Conservation (phyloP, 306 rosid species). For the Prosopis cineraria region DNA sequence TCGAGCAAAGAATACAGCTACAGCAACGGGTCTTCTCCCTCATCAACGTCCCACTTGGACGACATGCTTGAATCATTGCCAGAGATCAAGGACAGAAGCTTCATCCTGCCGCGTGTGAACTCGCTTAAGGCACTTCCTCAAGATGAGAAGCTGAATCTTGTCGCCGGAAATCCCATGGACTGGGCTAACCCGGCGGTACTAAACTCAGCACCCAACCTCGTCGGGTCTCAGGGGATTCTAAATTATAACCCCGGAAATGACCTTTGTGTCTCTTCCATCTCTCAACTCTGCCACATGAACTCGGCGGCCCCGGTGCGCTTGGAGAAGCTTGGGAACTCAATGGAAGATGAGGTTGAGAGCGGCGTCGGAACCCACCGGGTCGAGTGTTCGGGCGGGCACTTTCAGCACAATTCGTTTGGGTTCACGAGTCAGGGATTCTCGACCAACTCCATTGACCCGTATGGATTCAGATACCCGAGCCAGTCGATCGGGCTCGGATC, state of each 20-base stretch:
- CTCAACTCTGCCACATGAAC: constrained; percentile 45
- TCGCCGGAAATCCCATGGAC: constrained; percentile 51
- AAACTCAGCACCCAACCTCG: constrained; percentile 52
- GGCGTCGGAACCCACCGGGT: constrained; percentile 46
- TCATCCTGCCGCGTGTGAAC: constrained; percentile 58
- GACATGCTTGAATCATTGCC: constrained; percentile 72
- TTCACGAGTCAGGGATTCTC: too few relatives aligned
- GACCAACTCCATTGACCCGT: constrained; percentile 43
- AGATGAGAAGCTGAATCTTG: constrained; percentile 45
- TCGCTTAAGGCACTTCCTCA: constrained; percentile 51
- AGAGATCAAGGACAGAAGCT: constrained; percentile 55
- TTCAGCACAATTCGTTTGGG: constrained; percentile 42
- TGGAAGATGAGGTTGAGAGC: constrained; percentile 83
- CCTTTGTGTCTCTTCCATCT: constrained; percentile 54
- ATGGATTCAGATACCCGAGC: constrained; percentile 47
- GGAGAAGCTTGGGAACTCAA: constrained; percentile 18
- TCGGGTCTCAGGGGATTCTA: constrained; percentile 37
- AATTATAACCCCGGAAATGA: constrained; percentile 40
- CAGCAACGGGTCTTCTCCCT: constrained; percentile 62
- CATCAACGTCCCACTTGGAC: constrained; percentile 67
- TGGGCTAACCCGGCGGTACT: constrained; percentile 61
- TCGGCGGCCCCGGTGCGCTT: not conserved
- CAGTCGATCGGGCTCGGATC: constrained; percentile 45
- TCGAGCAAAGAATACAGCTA: constrained; percentile 61
- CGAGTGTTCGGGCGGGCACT: constrained; percentile 33